Evolutionary conservation across 495 filamentous ascomycete species (phyloP).

Genomic region (Cercophora newfieldiana): DNA sequence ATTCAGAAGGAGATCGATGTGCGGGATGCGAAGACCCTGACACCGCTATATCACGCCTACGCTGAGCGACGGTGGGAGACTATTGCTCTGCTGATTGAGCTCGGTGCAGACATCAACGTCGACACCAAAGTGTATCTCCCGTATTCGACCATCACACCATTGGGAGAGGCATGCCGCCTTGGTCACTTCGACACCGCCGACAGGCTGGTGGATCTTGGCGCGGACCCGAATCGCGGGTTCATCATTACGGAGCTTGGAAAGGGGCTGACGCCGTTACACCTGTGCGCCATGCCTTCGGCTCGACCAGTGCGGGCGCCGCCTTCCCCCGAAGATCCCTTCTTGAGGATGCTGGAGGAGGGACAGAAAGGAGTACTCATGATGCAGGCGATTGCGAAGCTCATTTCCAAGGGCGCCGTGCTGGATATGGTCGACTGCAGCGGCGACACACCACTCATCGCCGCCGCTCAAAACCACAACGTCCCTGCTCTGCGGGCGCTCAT

Average conservation of each 20-base stretch:
- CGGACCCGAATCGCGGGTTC: slow-evolving; percentile 30
- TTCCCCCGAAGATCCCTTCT: background rate
- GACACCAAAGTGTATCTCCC: slow-evolving; percentile 34
- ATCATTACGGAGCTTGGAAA: slow-evolving; percentile 18
- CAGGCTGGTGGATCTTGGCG: slow-evolving; percentile 36
- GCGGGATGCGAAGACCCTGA: slow-evolving; percentile 30
- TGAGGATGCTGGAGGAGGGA: slow-evolving; percentile 20
- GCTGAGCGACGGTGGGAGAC: slow-evolving; percentile 34
- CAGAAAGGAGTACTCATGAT: slow-evolving; percentile 13
- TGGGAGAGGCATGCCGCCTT: slow-evolving; percentile 40
- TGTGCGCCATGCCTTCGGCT: slow-evolving; percentile 37
- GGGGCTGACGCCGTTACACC: slow-evolving; percentile 32
- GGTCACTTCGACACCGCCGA: slow-evolving; percentile 35
- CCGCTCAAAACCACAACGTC: slow-evolving; percentile 25
- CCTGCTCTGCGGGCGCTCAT: slow-evolving; percentile 27
- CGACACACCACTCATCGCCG: slow-evolving; percentile 34
- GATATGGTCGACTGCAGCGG: slow-evolving; percentile 30
- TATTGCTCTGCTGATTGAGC: slow-evolving; percentile 32
- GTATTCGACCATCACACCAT: slow-evolving; percentile 35
- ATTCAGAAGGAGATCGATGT: slow-evolving; percentile 32
- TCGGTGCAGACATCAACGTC: slow-evolving; percentile 38
- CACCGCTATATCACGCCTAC: slow-evolving; percentile 41
- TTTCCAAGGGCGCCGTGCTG: slow-evolving; percentile 32
- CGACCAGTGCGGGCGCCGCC: background rate
- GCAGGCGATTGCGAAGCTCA: slow-evolving; percentile 34